These are phyloP conservation scores for Cystobasidium pallidum DNA, from an alignment of 1,284 basidiomycete species.

Conservation along the genomic window DNA sequence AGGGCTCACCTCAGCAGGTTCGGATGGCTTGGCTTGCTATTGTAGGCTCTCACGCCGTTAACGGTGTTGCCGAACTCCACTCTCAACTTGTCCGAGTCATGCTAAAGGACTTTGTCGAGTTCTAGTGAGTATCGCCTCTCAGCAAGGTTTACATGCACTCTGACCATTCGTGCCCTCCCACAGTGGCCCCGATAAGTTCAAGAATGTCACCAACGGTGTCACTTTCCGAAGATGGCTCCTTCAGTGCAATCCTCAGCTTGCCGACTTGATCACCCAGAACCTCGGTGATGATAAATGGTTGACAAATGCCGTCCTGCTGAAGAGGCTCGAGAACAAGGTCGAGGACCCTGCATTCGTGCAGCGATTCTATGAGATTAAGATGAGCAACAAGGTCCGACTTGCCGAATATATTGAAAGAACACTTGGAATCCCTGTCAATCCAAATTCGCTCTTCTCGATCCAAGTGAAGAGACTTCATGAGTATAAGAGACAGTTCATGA, in stretches of 20 bases:
- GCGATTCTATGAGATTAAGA: slow-evolving; percentile 81
- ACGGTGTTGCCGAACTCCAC: slow-evolving; percentile 88
- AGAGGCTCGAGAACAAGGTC: slow-evolving; percentile 64
- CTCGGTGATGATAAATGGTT: slow-evolving; percentile 82
- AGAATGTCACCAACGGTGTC: slow-evolving; percentile 84
- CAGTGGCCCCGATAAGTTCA: slow-evolving; percentile 61
- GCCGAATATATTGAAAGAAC: slow-evolving; percentile 75
- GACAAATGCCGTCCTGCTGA: slow-evolving; percentile 72
- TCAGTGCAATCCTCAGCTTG: slow-evolving; percentile 83
- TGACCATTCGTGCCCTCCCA: not conserved
- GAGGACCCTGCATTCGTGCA: slow-evolving; percentile 74
- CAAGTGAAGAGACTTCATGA: slow-evolving; percentile 89
- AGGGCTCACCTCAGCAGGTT: slow-evolving; percentile 79
- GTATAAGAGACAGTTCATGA: slow-evolving; percentile 87
- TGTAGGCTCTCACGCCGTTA: slow-evolving; percentile 75
- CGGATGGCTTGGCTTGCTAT: slow-evolving; percentile 80
- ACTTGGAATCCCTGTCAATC: slow-evolving; percentile 71
- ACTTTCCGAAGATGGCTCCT: slow-evolving; percentile 58
- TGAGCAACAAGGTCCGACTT: slow-evolving; percentile 51
- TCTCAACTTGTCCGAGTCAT: slow-evolving; percentile 63
- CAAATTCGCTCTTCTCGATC: slow-evolving; percentile 83
- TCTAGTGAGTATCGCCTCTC: slow-evolving; percentile 59
- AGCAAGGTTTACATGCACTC: too few species aligned
- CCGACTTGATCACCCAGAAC: slow-evolving; percentile 76
- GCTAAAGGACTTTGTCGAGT: slow-evolving; percentile 87